These are phyloP conservation scores for Sugiyamaella qingdaonensis DNA, from an alignment of 805 yeast genomes.

Conservation along the genomic window DNA sequence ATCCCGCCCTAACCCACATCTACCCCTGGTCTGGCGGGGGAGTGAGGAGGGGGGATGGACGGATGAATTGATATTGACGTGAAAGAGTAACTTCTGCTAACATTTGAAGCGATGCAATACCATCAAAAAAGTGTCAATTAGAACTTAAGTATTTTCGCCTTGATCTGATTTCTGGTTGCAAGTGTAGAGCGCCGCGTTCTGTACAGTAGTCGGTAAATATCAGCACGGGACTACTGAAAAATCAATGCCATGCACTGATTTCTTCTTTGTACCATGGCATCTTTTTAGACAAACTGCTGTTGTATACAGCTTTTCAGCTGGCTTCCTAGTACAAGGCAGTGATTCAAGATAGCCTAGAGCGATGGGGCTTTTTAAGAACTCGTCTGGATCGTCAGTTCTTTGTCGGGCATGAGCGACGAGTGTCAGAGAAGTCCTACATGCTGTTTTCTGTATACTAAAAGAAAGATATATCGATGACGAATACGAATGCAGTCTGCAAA, in stretches of 20 bases:
- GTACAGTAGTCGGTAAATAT: neutral
- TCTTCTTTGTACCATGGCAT: slow-evolving; percentile 8
- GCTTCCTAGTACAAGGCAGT: slow-evolving; percentile 23
- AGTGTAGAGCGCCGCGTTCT: too few relatives aligned
- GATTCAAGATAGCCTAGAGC: slow-evolving; percentile 30
- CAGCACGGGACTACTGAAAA: neutral
- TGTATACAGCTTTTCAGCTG: slow-evolving; percentile 6
- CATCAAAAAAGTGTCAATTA: too few relatives aligned
- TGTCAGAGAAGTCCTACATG: slow-evolving; percentile 35
- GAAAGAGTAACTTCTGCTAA: too few relatives aligned
- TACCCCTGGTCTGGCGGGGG: too few relatives aligned
- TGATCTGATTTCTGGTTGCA: too few relatives aligned
- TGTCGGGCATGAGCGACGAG: slow-evolving; percentile 23
- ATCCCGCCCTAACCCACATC: too few relatives aligned
- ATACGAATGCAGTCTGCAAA: too few relatives aligned
- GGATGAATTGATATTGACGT: too few relatives aligned
- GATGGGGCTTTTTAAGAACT: slow-evolving; percentile 31
- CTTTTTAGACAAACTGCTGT: slow-evolving; percentile 31
- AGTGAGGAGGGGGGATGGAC: too few relatives aligned
- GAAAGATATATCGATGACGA: too few relatives aligned
- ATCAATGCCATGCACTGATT: neutral
- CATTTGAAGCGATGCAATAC: too few relatives aligned
- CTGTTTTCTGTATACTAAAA: neutral
- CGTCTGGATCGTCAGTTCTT: slow-evolving; percentile 20
- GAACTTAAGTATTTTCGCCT: too few relatives aligned